Evolutionary conservation across 106 monocot species (phyloP).

Genomic region (Amphibolis antarctica): DNA sequence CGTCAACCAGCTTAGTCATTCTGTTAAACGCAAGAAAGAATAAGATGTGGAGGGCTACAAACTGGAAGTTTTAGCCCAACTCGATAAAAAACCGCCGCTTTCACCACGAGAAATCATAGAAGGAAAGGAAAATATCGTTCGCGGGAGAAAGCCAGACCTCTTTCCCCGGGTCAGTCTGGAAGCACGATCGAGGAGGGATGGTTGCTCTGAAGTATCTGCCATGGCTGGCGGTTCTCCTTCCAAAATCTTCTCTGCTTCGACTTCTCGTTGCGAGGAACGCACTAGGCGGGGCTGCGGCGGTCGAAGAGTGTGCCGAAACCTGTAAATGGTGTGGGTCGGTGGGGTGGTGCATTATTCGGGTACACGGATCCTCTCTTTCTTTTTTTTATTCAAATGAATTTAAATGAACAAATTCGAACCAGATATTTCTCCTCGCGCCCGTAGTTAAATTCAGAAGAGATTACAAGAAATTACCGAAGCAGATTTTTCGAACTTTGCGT

Average conservation of each 20-base stretch:
- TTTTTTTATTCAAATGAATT: no score
- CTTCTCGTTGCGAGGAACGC: not conserved
- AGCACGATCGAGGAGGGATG: slow-evolving; percentile 31
- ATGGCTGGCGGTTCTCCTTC: slow-evolving; percentile 9
- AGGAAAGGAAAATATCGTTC: not conserved
- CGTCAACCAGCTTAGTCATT: slow-evolving; percentile 84
- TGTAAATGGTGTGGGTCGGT: no score
- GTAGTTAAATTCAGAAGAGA: no score
- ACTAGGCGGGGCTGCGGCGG: not conserved
- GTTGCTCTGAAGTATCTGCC: slow-evolving; percentile 12
- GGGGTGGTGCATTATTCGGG: no score
- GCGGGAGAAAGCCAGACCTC: slow-evolving; percentile 17
- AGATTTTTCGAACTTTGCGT: no score
- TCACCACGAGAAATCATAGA: no score
- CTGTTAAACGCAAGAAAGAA: slow-evolving; percentile 13
- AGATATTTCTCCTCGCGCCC: no score
- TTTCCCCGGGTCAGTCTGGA: slow-evolving; percentile 35
- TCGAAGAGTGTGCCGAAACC: not conserved
- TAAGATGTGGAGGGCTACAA: not conserved
- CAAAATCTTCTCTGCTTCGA: not conserved
- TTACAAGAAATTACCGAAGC: no score
- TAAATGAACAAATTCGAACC: no score
- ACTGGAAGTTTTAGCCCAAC: not conserved
- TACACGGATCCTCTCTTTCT: no score
- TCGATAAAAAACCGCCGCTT: not conserved